Percentiles rank a stretch among this genome's conserved stretches.
These are phyloP conservation scores for Nemophila menziesii DNA, from an alignment of 257 asterid genomes.

Conservation along the genomic window DNA sequence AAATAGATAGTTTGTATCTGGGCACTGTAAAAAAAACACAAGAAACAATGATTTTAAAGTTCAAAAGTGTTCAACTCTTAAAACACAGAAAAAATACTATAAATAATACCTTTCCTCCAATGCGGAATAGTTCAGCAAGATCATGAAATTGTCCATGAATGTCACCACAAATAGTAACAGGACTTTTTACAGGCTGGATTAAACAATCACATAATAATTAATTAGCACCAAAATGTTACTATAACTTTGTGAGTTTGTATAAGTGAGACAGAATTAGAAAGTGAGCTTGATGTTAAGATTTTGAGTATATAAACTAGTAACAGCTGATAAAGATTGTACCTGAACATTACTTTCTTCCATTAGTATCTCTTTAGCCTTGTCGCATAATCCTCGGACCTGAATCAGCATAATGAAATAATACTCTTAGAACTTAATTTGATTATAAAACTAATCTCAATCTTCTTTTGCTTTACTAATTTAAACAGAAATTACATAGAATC, in stretches of 20 bases:
- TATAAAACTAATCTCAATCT: too few species aligned
- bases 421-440: slow-evolving; percentile 8
- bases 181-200: slow-evolving; percentile 60
- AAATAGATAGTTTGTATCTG: slow-evolving; percentile 53
- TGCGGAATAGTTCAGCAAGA: slow-evolving; percentile 55
- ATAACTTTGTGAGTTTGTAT: too few species aligned
- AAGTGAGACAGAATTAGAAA: too few species aligned
- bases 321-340: slow-evolving; percentile 21
- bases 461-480: too few species aligned
- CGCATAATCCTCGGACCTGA: slow-evolving; percentile 50
- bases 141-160: slow-evolving; percentile 69
- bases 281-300: neutral
- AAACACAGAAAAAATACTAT: neutral
- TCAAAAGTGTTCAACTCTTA: neutral
- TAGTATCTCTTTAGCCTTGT: slow-evolving; percentile 60
- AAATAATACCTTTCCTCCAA: slow-evolving; percentile 55
- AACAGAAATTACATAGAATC: too few species aligned
- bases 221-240: neutral
- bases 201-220: slow-evolving; percentile 16
- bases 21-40: slow-evolving; percentile 44
- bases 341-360: slow-evolving; percentile 63
- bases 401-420: slow-evolving; percentile 14
- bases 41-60: too few species aligned
- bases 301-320: neutral
- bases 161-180: slow-evolving; percentile 65